Percentiles rank a stretch among this genome's conserved stretches.
Conservation (phyloP, 2,329 filamentous ascomycete genomes). For the Dactylellina drechsleri region DNA sequence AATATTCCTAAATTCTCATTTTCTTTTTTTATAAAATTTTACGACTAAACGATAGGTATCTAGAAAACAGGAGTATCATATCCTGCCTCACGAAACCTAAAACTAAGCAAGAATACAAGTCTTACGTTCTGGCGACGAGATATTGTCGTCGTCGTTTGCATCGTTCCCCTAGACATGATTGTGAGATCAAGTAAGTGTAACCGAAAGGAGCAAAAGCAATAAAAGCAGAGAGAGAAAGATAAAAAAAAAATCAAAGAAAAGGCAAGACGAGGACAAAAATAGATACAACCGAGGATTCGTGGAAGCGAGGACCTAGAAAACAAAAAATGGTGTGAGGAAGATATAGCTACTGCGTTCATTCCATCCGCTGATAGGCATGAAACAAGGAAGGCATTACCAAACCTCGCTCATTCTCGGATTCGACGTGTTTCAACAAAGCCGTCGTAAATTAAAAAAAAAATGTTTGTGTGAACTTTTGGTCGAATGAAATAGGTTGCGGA, state of each 20-base stretch:
- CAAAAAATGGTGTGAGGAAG: slow-evolving; percentile 33
- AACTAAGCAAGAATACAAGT: slow-evolving; percentile 11
- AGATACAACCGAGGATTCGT: slow-evolving; percentile 38
- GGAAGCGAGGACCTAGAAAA: slow-evolving; percentile 42
- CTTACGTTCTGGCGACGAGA: slow-evolving; percentile 19
- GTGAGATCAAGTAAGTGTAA: slow-evolving; percentile 40
- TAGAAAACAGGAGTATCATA: background rate
- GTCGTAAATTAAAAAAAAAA: slow-evolving; percentile 23
- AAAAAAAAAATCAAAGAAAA: slow-evolving; percentile 16
- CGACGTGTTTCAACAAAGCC: slow-evolving; percentile 3
- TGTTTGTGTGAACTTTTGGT: slow-evolving; percentile 31
- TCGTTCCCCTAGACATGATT: slow-evolving; percentile 47
- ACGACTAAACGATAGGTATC: background rate
- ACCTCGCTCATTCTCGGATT: slow-evolving; percentile 28
- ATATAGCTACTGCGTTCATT: slow-evolving; percentile 16
- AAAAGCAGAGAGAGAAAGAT: slow-evolving; percentile 18
- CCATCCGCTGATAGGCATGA: slow-evolving; percentile 8
- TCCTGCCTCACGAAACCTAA: slow-evolving; percentile 11
- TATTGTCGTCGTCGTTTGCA: slow-evolving; percentile 16
- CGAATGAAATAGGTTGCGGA: slow-evolving; percentile 10
- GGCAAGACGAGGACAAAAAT: slow-evolving; percentile 16
- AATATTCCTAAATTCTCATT: background rate
- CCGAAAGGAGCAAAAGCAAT: slow-evolving; percentile 7
- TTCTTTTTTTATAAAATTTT: background rate
- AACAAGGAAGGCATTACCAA: slow-evolving; percentile 40